Evolutionary conservation across 208 protist genomes (phyloP).

Genomic region (Leishmania turanica): DNA sequence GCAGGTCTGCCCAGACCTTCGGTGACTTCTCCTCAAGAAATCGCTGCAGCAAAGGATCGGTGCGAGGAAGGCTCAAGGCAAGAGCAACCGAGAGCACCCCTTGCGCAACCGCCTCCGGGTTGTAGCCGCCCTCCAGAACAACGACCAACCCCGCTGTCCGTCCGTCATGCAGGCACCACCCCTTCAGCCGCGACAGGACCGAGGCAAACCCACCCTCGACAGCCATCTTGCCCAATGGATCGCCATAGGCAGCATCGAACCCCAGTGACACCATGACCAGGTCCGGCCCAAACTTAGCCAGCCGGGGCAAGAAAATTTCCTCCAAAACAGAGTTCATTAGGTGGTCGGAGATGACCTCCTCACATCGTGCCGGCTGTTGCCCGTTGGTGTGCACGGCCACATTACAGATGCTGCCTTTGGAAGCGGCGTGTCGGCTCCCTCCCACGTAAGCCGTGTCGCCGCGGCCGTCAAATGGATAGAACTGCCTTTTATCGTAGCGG

Average conservation of each 20-base stretch:
- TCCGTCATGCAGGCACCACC: slow-evolving; percentile 47
- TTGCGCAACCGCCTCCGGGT: slow-evolving; percentile 62
- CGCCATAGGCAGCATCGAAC: slow-evolving; percentile 92
- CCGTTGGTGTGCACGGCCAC: slow-evolving; percentile 74
- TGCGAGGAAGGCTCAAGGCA: slow-evolving; percentile 54
- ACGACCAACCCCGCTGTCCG: slow-evolving; percentile 49
- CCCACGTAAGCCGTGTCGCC: slow-evolving; percentile 51
- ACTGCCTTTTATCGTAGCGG: slow-evolving; percentile 64
- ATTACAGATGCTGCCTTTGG: slow-evolving; percentile 71
- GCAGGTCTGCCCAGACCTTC: slow-evolving; percentile 63
- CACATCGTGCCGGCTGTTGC: slow-evolving; percentile 42
- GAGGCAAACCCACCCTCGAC: slow-evolving; percentile 80
- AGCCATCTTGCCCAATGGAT: slow-evolving; percentile 85
- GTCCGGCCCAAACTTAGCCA: slow-evolving; percentile 69
- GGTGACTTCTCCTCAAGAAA: slow-evolving; percentile 27
- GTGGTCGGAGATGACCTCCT: slow-evolving; percentile 78
- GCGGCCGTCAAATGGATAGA: slow-evolving; percentile 63
- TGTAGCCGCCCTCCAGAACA: slow-evolving; percentile 84
- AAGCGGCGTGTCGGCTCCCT: slow-evolving; percentile 1
- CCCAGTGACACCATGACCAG: slow-evolving; percentile 90
- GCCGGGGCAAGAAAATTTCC: slow-evolving; percentile 74
- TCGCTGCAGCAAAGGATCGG: slow-evolving; percentile 42
- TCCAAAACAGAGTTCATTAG: slow-evolving; percentile 58
- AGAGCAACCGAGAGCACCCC: slow-evolving; percentile 63
- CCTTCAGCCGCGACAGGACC: slow-evolving; percentile 47